Evolutionary conservation across 2,329 filamentous ascomycete genomes (phyloP).

Genomic region (Tolypocladium endophyticum): DNA sequence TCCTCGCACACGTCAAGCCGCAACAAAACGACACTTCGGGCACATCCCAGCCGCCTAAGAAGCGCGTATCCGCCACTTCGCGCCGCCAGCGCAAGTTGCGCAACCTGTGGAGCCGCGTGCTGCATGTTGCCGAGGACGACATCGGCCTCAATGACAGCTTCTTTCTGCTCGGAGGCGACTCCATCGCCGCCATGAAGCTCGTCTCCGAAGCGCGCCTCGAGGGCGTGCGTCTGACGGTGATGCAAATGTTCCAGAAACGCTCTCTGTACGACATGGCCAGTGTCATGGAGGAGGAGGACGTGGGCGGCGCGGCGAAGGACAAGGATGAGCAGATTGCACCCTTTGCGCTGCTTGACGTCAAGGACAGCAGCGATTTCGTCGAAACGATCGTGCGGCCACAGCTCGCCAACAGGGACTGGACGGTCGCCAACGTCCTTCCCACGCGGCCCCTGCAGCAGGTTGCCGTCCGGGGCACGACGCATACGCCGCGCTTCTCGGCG

Average conservation of each 20-base stretch:
- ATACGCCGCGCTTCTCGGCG: constrained; percentile 48
- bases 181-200: constrained; percentile 50
- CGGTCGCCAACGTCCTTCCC: constrained; percentile 45
- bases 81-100: constrained; percentile 32
- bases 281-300: constrained; percentile 21
- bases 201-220: constrained; percentile 42
- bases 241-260: constrained; percentile 41
- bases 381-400: constrained; percentile 36
- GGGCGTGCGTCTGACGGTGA: constrained; percentile 39
- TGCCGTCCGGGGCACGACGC: constrained; percentile 46
- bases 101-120: constrained; percentile 36
- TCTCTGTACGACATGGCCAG: constrained; percentile 42
- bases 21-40: not conserved
- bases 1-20: constrained; percentile 9
- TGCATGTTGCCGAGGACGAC: constrained; percentile 30
- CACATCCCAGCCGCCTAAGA: constrained; percentile 7
- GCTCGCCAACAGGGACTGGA: constrained; percentile 39
- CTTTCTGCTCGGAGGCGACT: constrained; percentile 51
- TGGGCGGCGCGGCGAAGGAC: not conserved
- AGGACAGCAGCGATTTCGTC: constrained; percentile 32
- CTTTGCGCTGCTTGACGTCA: constrained; percentile 35
- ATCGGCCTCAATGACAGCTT: constrained; percentile 47
- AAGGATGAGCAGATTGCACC: not conserved
- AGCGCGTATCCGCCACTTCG: constrained; percentile 27
- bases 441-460: constrained; percentile 48